phyloP scores from a whole-genome alignment of 2,329 filamentous ascomycete genomes.

The Stemphylium beticola region DNA sequence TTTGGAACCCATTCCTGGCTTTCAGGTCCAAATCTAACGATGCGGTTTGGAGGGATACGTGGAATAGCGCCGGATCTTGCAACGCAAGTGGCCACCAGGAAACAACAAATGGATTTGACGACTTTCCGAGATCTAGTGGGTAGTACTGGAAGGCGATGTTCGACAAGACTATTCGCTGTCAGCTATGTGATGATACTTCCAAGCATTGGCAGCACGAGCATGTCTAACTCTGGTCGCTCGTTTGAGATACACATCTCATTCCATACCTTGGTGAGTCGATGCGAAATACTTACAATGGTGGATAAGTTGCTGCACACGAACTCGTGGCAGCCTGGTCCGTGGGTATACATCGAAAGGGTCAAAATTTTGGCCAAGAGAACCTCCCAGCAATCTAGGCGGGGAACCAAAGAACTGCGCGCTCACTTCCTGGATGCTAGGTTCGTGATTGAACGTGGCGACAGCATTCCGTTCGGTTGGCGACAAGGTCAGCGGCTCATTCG shows the following conservation, averaged over 20 bases:
- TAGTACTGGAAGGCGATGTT: slow-evolving; percentile 68
- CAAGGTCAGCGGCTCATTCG: slow-evolving; percentile 57
- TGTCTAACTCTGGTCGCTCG: not conserved
- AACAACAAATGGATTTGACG: slow-evolving; percentile 63
- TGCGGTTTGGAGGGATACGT: slow-evolving; percentile 65
- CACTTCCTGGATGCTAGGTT: not conserved
- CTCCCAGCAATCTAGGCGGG: not conserved
- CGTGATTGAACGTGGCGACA: not conserved
- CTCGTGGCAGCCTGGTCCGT: slow-evolving; percentile 57
- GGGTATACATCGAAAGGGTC: slow-evolving; percentile 66
- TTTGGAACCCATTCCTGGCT: slow-evolving; percentile 60
- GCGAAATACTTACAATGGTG: slow-evolving; percentile 58
- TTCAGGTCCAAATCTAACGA: slow-evolving; percentile 62
- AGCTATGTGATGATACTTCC: not conserved
- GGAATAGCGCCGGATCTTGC: slow-evolving; percentile 62
- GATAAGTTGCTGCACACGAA: slow-evolving; percentile 62
- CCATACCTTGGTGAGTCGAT: not conserved
- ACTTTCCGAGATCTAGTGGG: slow-evolving; percentile 60
- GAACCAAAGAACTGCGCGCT: not conserved
- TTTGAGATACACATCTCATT: not conserved
- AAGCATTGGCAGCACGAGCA: not conserved
- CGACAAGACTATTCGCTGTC: slow-evolving; percentile 55
- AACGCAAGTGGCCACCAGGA: slow-evolving; percentile 67
- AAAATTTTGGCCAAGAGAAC: slow-evolving; percentile 27
- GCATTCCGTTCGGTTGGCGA: slow-evolving; percentile 28